Base-by-base conservation (phyloP, 2,329 filamentous ascomycete species). In the Scolecobasidium constrictum region DNA sequence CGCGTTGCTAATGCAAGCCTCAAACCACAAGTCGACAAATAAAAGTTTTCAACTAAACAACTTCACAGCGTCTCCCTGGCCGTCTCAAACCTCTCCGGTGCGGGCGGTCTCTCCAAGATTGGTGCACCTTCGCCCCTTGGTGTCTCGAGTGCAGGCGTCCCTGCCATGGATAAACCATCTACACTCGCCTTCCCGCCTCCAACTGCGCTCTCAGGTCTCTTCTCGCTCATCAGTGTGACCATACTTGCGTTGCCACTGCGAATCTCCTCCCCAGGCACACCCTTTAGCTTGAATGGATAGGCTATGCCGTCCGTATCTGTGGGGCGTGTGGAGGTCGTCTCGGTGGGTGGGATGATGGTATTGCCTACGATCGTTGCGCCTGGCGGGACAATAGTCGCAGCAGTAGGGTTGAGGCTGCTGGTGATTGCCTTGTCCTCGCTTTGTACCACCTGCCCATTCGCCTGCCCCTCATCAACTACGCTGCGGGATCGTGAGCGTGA, bases 291-390 rank as follows among this genome's bases (percentile, higher is more conserved):
- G 54, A 88, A 88, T 0, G 83, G 83, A 50, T 85, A 72, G 0
- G 83, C 81, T 19, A 86, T 74, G 1, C 81, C 79, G 16, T 75
- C 77, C 4, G 83, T 67, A n/a, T n/a, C n/a, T 36, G 77, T 78
- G 0, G 82, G 79, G 3, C 83, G 67, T 53, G 80, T 82, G 4
- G 74, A 75, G 65, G 48, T 69, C 60, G 35, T 71, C 52, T 53
- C 66, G 6, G 67, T 69, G 21, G 66, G 62, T 0, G 70, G 62
- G 1, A 67, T 63, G 3, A 67, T 56, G 0, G 62, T 66, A 3
- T 47, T 52, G 4, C 49, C 54, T 17, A 53, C 53, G 34, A 48
- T 38, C 17, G 46, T 20, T 40, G 43, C 35, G 35, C 48, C 49
- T 13, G 50, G 49, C 22, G 23, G 51, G n/a, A n/a, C n/a, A 39